Evolutionary conservation across 805 yeast genomes (phyloP).

Genomic region (Clavispora carvajalis): DNA sequence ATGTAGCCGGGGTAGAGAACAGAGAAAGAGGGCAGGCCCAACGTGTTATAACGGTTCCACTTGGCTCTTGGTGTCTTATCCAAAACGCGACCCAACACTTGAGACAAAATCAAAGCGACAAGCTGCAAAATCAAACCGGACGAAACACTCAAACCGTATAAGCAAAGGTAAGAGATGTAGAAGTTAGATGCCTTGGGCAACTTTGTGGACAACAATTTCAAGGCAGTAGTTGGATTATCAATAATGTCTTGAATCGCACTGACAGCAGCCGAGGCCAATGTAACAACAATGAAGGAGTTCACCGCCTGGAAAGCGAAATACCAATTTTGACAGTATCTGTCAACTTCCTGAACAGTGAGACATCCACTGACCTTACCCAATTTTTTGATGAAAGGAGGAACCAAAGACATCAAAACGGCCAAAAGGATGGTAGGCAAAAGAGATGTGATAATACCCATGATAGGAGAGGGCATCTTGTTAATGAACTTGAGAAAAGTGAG

Average conservation of each 20-base stretch:
- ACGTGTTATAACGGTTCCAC: slow-evolving; percentile 69
- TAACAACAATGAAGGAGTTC: slow-evolving; percentile 80
- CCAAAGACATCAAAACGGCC: slow-evolving; percentile 76
- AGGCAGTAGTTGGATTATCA: slow-evolving; percentile 61
- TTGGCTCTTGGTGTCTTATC: slow-evolving; percentile 89
- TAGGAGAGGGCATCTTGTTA: slow-evolving; percentile 59
- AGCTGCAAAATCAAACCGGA: slow-evolving; percentile 75
- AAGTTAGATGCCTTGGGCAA: slow-evolving; percentile 90
- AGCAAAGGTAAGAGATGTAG: slow-evolving; percentile 74
- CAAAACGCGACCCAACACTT: slow-evolving; percentile 62
- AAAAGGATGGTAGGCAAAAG: slow-evolving; percentile 78
- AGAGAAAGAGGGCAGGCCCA: slow-evolving; percentile 75
- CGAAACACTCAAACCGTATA: slow-evolving; percentile 76
- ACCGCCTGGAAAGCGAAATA: slow-evolving; percentile 87
- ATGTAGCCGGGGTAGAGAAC: slow-evolving; percentile 75
- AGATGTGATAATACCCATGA: slow-evolving; percentile 84
- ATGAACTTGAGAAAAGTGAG: slow-evolving; percentile 75
- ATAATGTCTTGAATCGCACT: slow-evolving; percentile 71
- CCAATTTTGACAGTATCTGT: slow-evolving; percentile 80
- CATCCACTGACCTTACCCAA: slow-evolving; percentile 74
- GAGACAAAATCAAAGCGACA: slow-evolving; percentile 65
- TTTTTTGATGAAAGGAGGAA: slow-evolving; percentile 77
- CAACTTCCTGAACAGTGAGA: slow-evolving; percentile 66
- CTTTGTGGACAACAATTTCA: slow-evolving; percentile 66
- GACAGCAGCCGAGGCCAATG: slow-evolving; percentile 76